Base-by-base conservation (phyloP, 2,329 filamentous ascomycete species). In the Pyrenochaeta sp. region DNA sequence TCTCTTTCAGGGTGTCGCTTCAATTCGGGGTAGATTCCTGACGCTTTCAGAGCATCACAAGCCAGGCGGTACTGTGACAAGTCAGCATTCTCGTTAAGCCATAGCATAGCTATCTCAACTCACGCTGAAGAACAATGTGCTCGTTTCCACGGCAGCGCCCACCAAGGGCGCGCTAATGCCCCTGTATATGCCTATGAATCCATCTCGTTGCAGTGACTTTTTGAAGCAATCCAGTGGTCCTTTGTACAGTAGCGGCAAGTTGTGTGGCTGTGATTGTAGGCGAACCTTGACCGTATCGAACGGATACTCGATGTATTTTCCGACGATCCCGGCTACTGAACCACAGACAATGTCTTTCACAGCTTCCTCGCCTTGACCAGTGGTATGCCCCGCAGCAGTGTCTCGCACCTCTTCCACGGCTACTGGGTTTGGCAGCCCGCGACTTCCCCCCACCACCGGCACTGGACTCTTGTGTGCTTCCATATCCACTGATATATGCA, bases 201-300 rank as follows among this genome's bases (percentile, higher is more conserved):
- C 94, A 75, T 96, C 92, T 37, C 85, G 83, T 60, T 84, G 85
- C 62, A 97, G 82, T 7, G 92, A 92, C 79, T 98, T 90, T 67
- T 87, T 85, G 78, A 99, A 97, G 79, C 95, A 98, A 78, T 99
- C 95, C 60, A 97, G 69, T 0, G 95, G 94, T 0, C 95, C 95
- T 5, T 80, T 87, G 76, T 97, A 98, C 55, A 85, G 88, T 17
- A 93, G 85, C 14, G 92, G 92, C 2, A 92, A 82, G 67, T 89
- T 86, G 75, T 94, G 90, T 30, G 92, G 91, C 75, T 98, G 94
- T n/a, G 94, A 95, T 75, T 99, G 95, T 10, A 99, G 85, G 35
- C 95, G 90, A 55, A 99, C 95, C 79, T 99, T 99, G 75, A 99
- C 89, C 0, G 95, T 99, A 78, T 99, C 95, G 78, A 99, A 99